Evolutionary conservation across 2,329 filamentous ascomycete genomes (phyloP), one percentile per base, ranked within the genome.

Genomic region (Hymenoscyphus fraxineus): DNA sequence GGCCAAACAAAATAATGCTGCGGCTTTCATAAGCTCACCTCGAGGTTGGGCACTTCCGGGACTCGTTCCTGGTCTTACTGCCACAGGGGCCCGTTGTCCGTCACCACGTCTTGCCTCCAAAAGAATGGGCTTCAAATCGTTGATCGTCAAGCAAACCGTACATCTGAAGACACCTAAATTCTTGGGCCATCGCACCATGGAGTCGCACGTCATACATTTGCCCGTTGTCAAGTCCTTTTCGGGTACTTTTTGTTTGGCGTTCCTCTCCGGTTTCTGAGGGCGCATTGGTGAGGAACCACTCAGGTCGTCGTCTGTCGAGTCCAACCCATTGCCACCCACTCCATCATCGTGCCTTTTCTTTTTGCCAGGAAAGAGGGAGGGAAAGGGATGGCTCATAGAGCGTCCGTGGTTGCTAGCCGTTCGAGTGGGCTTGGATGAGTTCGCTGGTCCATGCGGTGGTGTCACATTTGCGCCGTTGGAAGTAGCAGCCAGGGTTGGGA

Each of bases 151-250:
- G 76, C 93, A 97, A 62, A 91, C 89, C 54, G 90, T 90, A 76
- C 93, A 97, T 70, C 92, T 85, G 76, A 95, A 96, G 44, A 89
- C 85, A 41, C 84, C 84, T 66, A 93, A 78, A 61, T 88, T 85
- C 67, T 83, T 85, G 1, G 92, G 92, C 88, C 92, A 96, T 64
- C 89, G 84, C 68, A 96, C 88, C 63, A 88, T 85, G 62, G 89
- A 90, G 71, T 89, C 90, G 76, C 93, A 97, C 40, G 92, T 93
- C 85, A 94, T 93, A 75, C 93, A 97, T 71, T 86, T 88, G 27
- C 91, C 90, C 39, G 86, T 88, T 35, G 82, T 80, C 72, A 89
- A 85, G 69, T 91, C 86, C 69, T 82, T 85, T 68, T 81, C 80
- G 22, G 78, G 74, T n/a, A 77, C 66, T 58, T 73, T 74, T 6